phyloP scores from a whole-genome alignment of 2,329 filamentous ascomycete species.

The Penicillium sp. region DNA sequence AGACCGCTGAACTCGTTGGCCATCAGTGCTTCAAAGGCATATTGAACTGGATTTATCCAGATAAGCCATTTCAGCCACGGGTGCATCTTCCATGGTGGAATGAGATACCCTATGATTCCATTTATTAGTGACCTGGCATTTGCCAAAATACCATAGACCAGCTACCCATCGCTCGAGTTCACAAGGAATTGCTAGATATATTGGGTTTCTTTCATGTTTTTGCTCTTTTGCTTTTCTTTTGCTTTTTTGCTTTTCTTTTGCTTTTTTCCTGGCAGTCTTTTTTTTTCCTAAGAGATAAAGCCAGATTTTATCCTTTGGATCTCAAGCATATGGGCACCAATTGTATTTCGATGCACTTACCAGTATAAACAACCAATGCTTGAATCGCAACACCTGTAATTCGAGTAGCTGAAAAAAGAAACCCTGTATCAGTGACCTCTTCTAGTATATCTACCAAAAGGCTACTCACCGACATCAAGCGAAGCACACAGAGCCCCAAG shows the following conservation, averaged over 20 bases:
- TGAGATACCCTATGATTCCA: constrained; percentile 59
- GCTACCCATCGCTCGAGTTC: no score
- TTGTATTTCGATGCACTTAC: constrained; percentile 21
- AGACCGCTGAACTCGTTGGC: constrained; percentile 71
- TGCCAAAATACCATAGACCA: no score
- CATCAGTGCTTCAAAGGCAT: constrained; percentile 70
- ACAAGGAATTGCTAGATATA: no score
- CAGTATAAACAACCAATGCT: constrained; percentile 63
- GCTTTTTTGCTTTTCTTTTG: no score
- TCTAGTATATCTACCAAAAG: neutral
- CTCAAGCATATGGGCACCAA: no score
- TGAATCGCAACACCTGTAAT: constrained; percentile 56
- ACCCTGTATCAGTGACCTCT: constrained; percentile 1
- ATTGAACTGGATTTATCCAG: constrained; percentile 70
- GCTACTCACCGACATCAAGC: constrained; percentile 51
- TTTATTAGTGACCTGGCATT: neutral
- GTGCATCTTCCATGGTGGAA: constrained; percentile 65
- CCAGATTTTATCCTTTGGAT: no score
- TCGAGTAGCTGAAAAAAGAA: constrained; percentile 40
- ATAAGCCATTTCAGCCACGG: constrained; percentile 67
- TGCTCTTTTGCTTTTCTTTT: no score
- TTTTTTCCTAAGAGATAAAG: no score
- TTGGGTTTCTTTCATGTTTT: no score
- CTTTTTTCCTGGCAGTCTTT: no score
- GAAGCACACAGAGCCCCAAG: constrained; percentile 55